phyloP scores from a whole-genome alignment of 2,329 filamentous ascomycete genomes.

The Sporothrix brunneoviolacea region DNA sequence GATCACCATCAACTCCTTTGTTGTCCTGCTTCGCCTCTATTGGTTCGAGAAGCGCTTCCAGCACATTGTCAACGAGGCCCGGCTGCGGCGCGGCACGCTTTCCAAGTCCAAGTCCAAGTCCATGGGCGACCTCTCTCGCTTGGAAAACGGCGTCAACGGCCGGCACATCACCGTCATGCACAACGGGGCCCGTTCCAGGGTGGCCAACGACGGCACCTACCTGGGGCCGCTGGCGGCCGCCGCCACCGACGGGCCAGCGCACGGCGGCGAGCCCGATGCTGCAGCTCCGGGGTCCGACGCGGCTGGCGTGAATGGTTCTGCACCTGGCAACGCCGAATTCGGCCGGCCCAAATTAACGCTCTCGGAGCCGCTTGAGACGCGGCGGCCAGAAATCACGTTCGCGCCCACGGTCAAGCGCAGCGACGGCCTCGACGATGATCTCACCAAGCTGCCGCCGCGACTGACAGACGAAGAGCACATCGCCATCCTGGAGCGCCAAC shows the following conservation, averaged over 20 bases:
- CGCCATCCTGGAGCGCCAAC: conserved; percentile 78
- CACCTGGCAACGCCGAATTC: neutral
- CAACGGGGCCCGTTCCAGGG: conserved; percentile 44
- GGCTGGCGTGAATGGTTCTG: neutral
- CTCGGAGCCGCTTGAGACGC: conserved; percentile 19
- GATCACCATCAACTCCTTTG: conserved; percentile 74
- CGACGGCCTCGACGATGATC: conserved; percentile 46
- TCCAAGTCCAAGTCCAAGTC: conserved; percentile 52
- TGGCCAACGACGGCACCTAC: conserved; percentile 56
- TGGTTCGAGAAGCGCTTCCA: conserved; percentile 98
- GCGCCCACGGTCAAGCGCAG: conserved; percentile 58
- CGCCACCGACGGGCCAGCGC: neutral
- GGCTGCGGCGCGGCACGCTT: conserved; percentile 57
- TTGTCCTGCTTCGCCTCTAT: conserved; percentile 88
- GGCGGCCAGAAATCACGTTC: conserved; percentile 55
- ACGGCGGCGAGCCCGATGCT: neutral
- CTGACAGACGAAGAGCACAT: conserved; percentile 71
- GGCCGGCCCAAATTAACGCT: conserved; percentile 5
- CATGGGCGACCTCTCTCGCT: conserved; percentile 36
- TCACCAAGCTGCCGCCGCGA: conserved; percentile 43
- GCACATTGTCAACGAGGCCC: conserved; percentile 68
- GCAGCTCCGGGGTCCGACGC: too few species aligned
- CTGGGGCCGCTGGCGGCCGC: conserved; percentile 28
- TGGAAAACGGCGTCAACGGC: conserved; percentile 59
- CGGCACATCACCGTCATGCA: conserved; percentile 62